Evolutionary conservation across 2,329 filamentous ascomycete genomes (phyloP).

Genomic region (Trichoderma koningiopsis): DNA sequence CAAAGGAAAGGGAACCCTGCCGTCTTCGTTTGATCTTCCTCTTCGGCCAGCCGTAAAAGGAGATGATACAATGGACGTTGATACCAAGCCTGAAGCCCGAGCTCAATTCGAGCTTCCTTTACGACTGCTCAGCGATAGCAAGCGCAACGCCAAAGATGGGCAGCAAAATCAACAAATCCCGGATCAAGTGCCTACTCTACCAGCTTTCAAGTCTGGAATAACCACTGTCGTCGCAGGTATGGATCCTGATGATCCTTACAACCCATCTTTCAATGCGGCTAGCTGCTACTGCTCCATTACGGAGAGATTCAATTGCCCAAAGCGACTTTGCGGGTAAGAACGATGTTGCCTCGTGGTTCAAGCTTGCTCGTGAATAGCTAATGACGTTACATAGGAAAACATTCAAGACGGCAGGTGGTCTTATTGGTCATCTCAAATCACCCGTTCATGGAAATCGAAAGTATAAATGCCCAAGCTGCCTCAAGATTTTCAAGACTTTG

Average conservation of each 20-base stretch:
- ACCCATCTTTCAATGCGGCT: constrained; percentile 49
- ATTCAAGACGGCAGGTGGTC: constrained; percentile 38
- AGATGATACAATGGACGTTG: neutral
- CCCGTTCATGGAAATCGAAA: constrained; percentile 41
- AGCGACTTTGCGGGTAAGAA: constrained; percentile 53
- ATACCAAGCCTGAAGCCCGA: neutral
- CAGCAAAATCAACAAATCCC: neutral
- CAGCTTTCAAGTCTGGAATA: constrained; percentile 26
- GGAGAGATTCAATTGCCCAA: constrained; percentile 56
- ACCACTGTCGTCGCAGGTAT: constrained; percentile 26
- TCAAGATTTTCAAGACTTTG: constrained; percentile 44
- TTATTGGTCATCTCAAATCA: constrained; percentile 50
- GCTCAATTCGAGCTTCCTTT: neutral
- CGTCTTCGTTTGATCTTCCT: neutral
- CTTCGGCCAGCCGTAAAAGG: neutral
- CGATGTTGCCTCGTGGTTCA: neutral
- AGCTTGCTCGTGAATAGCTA: neutral
- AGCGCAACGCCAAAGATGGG: neutral
- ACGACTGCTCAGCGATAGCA: neutral
- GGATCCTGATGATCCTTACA: constrained; percentile 48
- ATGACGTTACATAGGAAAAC: constrained; percentile 41
- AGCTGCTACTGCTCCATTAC: constrained; percentile 49
- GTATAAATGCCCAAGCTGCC: constrained; percentile 50
- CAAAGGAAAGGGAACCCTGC: neutral
- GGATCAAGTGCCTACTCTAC: neutral